Evolutionary conservation across 2,329 filamentous ascomycete species (phyloP).

Genomic region (Capronia americana): DNA sequence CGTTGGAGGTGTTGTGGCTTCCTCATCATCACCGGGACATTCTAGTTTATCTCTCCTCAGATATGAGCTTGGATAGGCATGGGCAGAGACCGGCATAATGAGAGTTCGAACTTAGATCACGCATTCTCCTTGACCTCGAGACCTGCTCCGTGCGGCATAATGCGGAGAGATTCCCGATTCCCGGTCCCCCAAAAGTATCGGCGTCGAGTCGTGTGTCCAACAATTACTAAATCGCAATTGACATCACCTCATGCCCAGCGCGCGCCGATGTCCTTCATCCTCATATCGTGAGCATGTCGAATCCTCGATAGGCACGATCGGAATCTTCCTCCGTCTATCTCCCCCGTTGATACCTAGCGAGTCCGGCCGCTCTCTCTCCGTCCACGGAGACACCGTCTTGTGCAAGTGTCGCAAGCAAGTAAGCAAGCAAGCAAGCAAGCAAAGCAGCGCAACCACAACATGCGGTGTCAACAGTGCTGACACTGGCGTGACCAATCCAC

Average conservation of each 20-base stretch:
- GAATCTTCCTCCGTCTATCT: background rate
- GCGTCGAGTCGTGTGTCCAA: background rate
- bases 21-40: background rate
- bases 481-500: background rate
- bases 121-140: background rate
- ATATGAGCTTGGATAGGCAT: background rate
- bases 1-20: slow-evolving; percentile 7
- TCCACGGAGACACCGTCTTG: background rate
- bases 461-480: slow-evolving; percentile 1
- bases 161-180: background rate
- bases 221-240: slow-evolving; percentile 7
- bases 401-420: too few relatives aligned
- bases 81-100: background rate
- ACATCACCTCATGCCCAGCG: slow-evolving; percentile 4
- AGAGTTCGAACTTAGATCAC: background rate
- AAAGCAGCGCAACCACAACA: background rate
- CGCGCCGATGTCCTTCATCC: slow-evolving; percentile 1
- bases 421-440: too few relatives aligned
- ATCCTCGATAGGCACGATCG: background rate
- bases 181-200: background rate
- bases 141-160: background rate
- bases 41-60: background rate
- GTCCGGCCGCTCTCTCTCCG: background rate
- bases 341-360: background rate
- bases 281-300: background rate